These are phyloP conservation scores for Plasmodium knowlesi DNA, from an alignment of 169 alveolate genomes.

Conservation along the genomic window DNA sequence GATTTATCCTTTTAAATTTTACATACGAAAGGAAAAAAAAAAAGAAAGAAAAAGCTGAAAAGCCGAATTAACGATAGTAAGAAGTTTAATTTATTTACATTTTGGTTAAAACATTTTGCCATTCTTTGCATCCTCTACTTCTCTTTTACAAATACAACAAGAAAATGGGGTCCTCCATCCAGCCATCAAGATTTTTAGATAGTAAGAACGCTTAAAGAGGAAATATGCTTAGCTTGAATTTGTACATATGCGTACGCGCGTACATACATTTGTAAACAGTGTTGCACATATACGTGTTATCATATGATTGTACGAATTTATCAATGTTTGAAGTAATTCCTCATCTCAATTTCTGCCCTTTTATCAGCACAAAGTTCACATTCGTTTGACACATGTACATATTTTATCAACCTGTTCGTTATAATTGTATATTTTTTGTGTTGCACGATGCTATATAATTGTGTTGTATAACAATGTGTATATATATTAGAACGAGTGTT, in stretches of 20 bases:
- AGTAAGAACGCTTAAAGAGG: conserved; percentile 36
- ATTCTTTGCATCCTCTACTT: neutral
- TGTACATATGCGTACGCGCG: neutral
- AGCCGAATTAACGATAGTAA: neutral
- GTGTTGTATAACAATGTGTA: neutral
- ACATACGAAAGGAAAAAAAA: neutral
- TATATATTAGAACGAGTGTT: neutral
- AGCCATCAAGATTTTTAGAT: conserved; percentile 75
- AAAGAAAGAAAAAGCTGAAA: neutral
- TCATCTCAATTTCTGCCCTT: neutral
- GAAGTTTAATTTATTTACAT: neutral
- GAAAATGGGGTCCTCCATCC: conserved; percentile 72
- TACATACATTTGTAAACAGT: neutral
- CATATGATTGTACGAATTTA: neutral
- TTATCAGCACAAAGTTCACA: neutral
- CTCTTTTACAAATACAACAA: conserved; percentile 2
- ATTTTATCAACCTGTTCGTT: neutral
- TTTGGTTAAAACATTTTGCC: neutral
- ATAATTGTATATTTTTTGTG: neutral
- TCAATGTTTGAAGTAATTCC: neutral
- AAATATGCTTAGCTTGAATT: neutral
- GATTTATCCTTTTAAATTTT: neutral
- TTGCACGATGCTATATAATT: neutral
- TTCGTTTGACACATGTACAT: neutral
- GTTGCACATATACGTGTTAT: neutral